A percentile compares a stretch with the other conserved stretches of the same genome.
Conservation (phyloP, 2,329 filamentous ascomycete genomes). For the Aspergillus ochraceus region DNA sequence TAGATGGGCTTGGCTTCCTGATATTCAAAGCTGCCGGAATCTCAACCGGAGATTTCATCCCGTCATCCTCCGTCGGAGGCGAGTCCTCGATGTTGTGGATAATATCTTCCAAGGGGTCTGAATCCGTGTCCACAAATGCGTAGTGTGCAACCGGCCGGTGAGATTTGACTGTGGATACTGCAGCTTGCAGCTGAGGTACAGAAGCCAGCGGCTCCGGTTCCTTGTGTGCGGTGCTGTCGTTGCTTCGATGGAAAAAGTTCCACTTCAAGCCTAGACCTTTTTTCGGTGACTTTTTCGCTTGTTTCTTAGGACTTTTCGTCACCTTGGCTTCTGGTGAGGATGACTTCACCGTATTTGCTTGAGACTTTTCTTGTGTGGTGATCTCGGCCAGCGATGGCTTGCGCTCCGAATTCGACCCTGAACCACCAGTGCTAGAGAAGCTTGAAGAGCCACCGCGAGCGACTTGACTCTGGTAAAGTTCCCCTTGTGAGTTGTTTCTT, state of each 20-base stretch:
- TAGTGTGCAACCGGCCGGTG: conserved; percentile 58
- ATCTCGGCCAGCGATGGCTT: neutral
- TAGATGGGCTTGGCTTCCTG: conserved; percentile 36
- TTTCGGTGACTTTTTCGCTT: conserved; percentile 24
- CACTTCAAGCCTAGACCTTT: conserved; percentile 46
- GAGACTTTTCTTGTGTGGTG: neutral
- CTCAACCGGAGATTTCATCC: conserved; percentile 20
- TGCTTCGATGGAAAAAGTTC: conserved; percentile 59
- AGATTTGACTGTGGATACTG: conserved; percentile 37
- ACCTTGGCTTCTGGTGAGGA: neutral
- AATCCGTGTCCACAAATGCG: conserved; percentile 53
- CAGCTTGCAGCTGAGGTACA: conserved; percentile 39
- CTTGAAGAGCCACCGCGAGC: neutral
- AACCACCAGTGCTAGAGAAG: neutral
- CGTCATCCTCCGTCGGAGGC: conserved; percentile 40
- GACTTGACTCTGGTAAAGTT: neutral
- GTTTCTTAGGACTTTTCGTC: neutral
- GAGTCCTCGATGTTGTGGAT: conserved; percentile 40
- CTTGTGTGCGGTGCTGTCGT: conserved; percentile 24
- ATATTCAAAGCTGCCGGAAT: conserved; percentile 31
- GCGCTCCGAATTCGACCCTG: neutral
- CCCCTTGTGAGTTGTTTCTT: neutral
- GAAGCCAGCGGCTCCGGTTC: conserved; percentile 17
- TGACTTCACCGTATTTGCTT: neutral
- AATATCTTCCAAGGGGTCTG: conserved; percentile 42